Evolutionary conservation across 768 basidiomycete species (phyloP), one percentile per base, ranked within the genome.

Genomic region (Mycena vulgaris): DNA sequence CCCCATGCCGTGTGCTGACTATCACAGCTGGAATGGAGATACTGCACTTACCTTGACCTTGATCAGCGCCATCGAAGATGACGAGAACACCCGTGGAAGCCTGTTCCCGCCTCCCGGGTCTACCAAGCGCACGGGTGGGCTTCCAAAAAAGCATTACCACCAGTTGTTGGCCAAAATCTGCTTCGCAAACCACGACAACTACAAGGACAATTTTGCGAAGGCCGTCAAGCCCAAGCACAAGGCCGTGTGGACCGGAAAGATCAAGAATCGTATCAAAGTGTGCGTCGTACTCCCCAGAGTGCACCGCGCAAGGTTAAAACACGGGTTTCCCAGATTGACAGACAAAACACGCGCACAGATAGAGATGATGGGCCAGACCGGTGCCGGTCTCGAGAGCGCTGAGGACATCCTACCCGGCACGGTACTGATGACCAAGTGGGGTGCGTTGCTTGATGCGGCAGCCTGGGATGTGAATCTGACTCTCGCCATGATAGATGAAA

Each of bases 241-340:
- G 42, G 28, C 56, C 0, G 17, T 16, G 5, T 35, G 40, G 52
- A 16, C 13, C 0, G 23, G 10, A 0, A 64, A 64, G 21, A 64
- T 64, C 40, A 64, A 64, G 23, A 64, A 64, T 9, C 39, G 63
- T 1, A 2, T 64, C 4, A 31, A 35, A 17, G n/a, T 27, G n/a
- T n/a, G n/a, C n/a, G n/a, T n/a, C n/a, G n/a, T n/a, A n/a, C n/a
- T n/a, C n/a, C n/a, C n/a, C n/a, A n/a, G n/a, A n/a, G n/a, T n/a
- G n/a, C n/a, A n/a, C n/a, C n/a, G n/a, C n/a, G n/a, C n/a, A n/a
- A n/a, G n/a, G n/a, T n/a, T n/a, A n/a, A n/a, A n/a, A n/a, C n/a
- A n/a, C n/a, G n/a, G n/a, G n/a, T n/a, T n/a, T n/a, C n/a, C n/a
- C n/a, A n/a, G n/a, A n/a, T n/a, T n/a, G n/a, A n/a, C n/a, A n/a